Evolutionary conservation across 2,329 filamentous ascomycete species (phyloP), one percentile per base, ranked within the genome.

Genomic region (Cercospora canescens): DNA sequence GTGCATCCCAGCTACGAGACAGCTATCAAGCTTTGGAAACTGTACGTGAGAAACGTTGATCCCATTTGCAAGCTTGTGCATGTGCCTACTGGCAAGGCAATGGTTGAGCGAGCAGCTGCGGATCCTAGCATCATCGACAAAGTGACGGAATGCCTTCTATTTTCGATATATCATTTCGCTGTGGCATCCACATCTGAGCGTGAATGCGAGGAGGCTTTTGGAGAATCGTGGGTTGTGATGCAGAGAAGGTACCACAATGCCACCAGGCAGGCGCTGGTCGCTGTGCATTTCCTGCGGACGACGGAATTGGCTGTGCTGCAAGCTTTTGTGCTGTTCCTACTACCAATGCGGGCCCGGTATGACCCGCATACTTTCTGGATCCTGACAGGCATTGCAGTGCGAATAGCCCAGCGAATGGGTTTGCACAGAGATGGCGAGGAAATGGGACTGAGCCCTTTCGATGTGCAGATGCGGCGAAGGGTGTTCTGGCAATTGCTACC

Each of bases 51-150:
- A 68, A 92, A 91, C 64, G 89, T 93, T 4, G 89, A 93, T 69
- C 88, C 90, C 0, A 78, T 92, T 11, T 81, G 89, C 69, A 92
- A 91, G 75, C 80, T 92, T n/a, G 73, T 92, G 9, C 91, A 93
- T 75, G 80, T 89, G 0, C 90, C 89, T 0, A 74, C 75, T 1
- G 28, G 75, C 86, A 16, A 77, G 76, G 37, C 84, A 8, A 87
- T 88, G 6, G 85, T 88, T 75, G 86, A 86, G 62, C 68, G 68
- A 39, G 67, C 68, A 21, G 71, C 74, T 6, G 63, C 71, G 4
- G 70, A 76, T 37, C 84, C 84, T 28, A 79, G 86, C 3, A 83
- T 90, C 37, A 83, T 86, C 21, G 83, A 88, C 11, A 83, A 87
- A 6, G 82, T 86, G 45, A 83, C 82, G 41, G 87, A 90, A 73